Evolutionary conservation across 352 stramenopile genomes (phyloP), one percentile per base, ranked within the genome.

Genomic region (Globisporangium acanthophoron): DNA sequence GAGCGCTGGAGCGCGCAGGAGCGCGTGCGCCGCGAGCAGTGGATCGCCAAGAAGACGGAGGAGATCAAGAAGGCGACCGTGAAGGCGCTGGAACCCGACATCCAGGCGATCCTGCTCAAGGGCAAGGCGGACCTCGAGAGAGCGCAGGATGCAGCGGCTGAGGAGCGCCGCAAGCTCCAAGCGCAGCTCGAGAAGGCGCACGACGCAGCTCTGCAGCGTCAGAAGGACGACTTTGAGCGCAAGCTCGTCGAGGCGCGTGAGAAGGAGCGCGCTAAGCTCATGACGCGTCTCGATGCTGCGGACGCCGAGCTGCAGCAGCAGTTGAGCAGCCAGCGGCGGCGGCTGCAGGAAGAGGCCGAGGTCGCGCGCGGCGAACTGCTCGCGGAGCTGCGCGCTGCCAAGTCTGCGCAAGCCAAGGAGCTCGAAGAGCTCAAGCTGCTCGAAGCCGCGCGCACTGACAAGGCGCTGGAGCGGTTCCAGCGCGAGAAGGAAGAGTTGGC

Each of bases 21-120:
- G 51, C 90, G 90, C 48, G 62, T 72, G 21, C 73, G 77, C 15
- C 77, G 83, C 44, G 80, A 91, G 35, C 77, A 93, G 50, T 93
- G 80, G 83, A 85, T 92, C 58, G 63, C 73, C 16, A 88, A 90
- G 57, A 92, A 93, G 65, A 93, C 80, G 1, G 83, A 90, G 45
- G 83, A 93, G 62, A 90, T 91, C 61, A 93, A 93, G 65, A 93
- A 91, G 54, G 85, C 75, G 35, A 91, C 83, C 0, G 74, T 93
- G 20, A 79, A 85, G 48, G 80, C 83, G 5, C 58, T 93, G 18
- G 83, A 93, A 54, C 80, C 83, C 0, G 80, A 93, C 52, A 89
- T 93, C 51, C 83, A 93, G 51, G 73, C 80, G 18, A 93, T 93
- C 62, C 67, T 93, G 29, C 65, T 78, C 5, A 88, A 88, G 52